A percentile compares a stretch with the other conserved stretches of the same genome.
These are phyloP conservation scores for Gnomoniopsis sp. DNA, from an alignment of 2,329 filamentous ascomycete species.

Conservation along the genomic window DNA sequence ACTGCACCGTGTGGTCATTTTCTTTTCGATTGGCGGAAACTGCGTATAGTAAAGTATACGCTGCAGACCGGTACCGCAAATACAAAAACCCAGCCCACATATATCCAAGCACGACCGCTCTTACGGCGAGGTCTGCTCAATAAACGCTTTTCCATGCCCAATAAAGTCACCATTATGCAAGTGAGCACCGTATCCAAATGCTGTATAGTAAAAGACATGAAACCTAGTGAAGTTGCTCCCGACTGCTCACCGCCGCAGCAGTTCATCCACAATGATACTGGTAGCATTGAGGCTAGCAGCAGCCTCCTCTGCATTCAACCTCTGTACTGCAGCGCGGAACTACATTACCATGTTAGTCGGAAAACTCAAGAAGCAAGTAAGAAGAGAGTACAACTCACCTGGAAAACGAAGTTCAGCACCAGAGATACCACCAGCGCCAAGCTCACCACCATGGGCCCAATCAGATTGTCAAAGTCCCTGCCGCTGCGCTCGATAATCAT, in stretches of 20 bases:
- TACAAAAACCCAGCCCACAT: no score
- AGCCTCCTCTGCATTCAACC: slow-evolving; percentile 14
- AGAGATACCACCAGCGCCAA: slow-evolving; percentile 74
- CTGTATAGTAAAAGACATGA: no score
- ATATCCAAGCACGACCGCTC: no score
- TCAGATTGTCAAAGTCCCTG: slow-evolving; percentile 86
- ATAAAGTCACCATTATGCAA: no score
- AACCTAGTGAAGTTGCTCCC: no score
- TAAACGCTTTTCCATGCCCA: neutral
- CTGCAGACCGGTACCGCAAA: no score
- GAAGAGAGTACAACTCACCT: slow-evolving; percentile 51
- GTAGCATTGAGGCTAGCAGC: slow-evolving; percentile 1
- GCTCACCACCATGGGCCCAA: slow-evolving; percentile 82
- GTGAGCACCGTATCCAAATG: neutral
- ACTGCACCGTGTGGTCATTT: no score
- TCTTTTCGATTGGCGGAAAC: no score
- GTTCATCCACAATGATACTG: slow-evolving; percentile 8
- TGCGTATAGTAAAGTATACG: no score
- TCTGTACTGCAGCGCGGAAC: slow-evolving; percentile 30
- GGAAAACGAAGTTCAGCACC: slow-evolving; percentile 84
- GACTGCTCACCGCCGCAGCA: slow-evolving; percentile 6
- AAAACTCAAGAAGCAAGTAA: neutral
- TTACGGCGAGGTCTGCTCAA: no score
- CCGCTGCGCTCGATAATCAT: slow-evolving; percentile 86
- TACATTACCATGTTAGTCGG: slow-evolving; percentile 22